Evolutionary conservation across 208 protist genomes (phyloP).

Genomic region (Naegleria gruberi): DNA sequence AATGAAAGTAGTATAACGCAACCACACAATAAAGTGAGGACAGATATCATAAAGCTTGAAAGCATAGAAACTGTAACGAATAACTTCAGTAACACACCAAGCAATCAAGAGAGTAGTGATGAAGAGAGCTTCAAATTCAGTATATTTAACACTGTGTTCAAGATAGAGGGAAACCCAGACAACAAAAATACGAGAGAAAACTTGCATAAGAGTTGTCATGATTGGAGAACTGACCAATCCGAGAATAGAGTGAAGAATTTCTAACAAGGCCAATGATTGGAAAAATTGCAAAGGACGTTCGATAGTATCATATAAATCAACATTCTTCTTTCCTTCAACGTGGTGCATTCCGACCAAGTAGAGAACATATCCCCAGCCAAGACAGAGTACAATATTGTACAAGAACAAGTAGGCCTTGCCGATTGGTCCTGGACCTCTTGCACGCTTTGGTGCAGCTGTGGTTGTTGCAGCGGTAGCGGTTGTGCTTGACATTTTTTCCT

Average conservation of each 20-base stretch:
- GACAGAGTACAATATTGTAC: constrained; percentile 24
- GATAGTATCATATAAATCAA: constrained; percentile 35
- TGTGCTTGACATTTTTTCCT: not conserved
- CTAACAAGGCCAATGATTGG: constrained; percentile 65
- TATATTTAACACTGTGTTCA: not conserved
- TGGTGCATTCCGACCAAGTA: constrained; percentile 7
- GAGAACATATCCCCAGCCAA: constrained; percentile 30
- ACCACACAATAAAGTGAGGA: constrained; percentile 55
- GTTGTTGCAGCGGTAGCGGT: not conserved
- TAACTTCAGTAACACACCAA: constrained; percentile 68
- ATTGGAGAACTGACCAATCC: constrained; percentile 65
- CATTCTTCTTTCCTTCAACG: not conserved
- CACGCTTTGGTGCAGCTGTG: not conserved
- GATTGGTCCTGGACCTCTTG: not conserved
- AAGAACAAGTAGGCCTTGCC: constrained; percentile 20
- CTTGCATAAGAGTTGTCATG: constrained; percentile 66
- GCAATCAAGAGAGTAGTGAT: constrained; percentile 65
- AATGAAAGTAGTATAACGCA: constrained; percentile 75
- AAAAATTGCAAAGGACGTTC: constrained; percentile 55
- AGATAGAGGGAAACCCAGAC: constrained; percentile 39
- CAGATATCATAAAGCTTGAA: constrained; percentile 46
- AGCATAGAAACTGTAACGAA: constrained; percentile 74
- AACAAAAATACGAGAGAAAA: constrained; percentile 66
- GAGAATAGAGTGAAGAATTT: constrained; percentile 64
- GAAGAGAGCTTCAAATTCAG: constrained; percentile 42